A percentile compares a stretch with the other conserved stretches of the same genome.
These are phyloP conservation scores for Alternaria ethzedia DNA, from an alignment of 2,329 filamentous ascomycete genomes.

Conservation along the genomic window DNA sequence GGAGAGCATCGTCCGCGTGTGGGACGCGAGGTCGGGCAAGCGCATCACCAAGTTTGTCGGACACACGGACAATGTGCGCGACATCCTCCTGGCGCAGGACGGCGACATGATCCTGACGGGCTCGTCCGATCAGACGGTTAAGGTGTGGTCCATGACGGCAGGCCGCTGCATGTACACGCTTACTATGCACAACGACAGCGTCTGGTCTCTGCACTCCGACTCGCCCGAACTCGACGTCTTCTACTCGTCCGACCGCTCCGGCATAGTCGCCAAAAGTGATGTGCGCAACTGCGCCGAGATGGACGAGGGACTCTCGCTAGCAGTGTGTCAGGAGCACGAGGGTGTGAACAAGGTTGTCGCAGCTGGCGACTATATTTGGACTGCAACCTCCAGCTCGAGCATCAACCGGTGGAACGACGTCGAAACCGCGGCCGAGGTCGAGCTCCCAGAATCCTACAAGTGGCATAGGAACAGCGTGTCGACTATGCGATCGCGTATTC, in stretches of 20 bases:
- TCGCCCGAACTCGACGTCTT: slow-evolving; percentile 86
- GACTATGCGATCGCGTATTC: slow-evolving; percentile 51
- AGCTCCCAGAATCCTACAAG: slow-evolving; percentile 57
- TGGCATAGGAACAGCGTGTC: slow-evolving; percentile 62
- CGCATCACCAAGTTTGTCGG: slow-evolving; percentile 95
- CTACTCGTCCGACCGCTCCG: slow-evolving; percentile 92
- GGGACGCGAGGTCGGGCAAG: slow-evolving; percentile 88
- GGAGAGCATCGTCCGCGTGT: slow-evolving; percentile 89
- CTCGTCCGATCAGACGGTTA: slow-evolving; percentile 95
- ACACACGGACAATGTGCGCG: slow-evolving; percentile 91
- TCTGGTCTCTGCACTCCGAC: slow-evolving; percentile 93
- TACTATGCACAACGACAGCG: slow-evolving; percentile 98
- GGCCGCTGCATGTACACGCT: slow-evolving; percentile 97
- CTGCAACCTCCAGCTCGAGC: slow-evolving; percentile 85
- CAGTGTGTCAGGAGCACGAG: slow-evolving; percentile 90
- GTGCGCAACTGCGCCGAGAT: slow-evolving; percentile 76
- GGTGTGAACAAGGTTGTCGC: slow-evolving; percentile 71
- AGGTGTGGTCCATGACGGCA: slow-evolving; percentile 95
- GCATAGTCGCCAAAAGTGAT: slow-evolving; percentile 95
- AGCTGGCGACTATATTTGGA: slow-evolving; percentile 83
- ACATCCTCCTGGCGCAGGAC: slow-evolving; percentile 86
- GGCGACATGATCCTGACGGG: slow-evolving; percentile 93
- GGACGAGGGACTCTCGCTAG: slow-evolving; percentile 88
- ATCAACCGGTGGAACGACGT: slow-evolving; percentile 92
- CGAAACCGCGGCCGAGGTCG: slow-evolving; percentile 75